Evolutionary conservation across 2,329 filamentous ascomycete genomes (phyloP), one percentile per base, ranked within the genome.

Genomic region (Colletotrichum musicola): DNA sequence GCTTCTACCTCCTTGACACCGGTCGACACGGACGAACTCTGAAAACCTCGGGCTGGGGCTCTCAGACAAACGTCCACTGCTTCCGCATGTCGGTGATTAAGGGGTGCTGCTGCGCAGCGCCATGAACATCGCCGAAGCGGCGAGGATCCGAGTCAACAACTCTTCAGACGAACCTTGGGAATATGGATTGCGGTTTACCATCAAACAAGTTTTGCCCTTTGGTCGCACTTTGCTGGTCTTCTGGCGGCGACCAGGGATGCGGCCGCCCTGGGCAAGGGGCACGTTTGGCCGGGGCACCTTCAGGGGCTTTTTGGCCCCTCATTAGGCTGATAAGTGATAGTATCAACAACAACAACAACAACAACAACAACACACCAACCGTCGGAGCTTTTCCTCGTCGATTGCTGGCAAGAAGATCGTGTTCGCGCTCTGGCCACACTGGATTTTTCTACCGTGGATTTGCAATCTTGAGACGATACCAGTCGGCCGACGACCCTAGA

Each of bases 381-480:
- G 27, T 49, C 51, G 54, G 47, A 27, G 49, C 13, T 58, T 63
- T 55, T 55, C 18, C 53, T 58, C 38, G 38, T 51, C 51, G 18
- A 42, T 49, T 58, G 18, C 38, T 30, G 44, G 51, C n/a, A 53
- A 50, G 35, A 18, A 50, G 35, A 18, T 16, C 16, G 54, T 20
- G 25, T 44, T 38, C 16, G 35, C 57, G 53, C 51, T 55, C 63
- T 53, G 57, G 57, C 57, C 53, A 58, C 46, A 18, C 6, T 14
- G 6, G 40, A n/a, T 55, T 4, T 55, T 4, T 30, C 49, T 47
- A 22, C 53, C 42, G 51, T 38, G 44, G 61, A 71, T 72, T 71
- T 71, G 70, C 70, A 71, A 69, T 72, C 69, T 65, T 72, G 71
- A 71, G 69, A 72, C 71, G 59, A 59, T 57, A 35, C 44, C 20